Evolutionary conservation across 2,329 filamentous ascomycete genomes (phyloP), one percentile per base, ranked within the genome.

Genomic region (Aspergillus neotritici): DNA sequence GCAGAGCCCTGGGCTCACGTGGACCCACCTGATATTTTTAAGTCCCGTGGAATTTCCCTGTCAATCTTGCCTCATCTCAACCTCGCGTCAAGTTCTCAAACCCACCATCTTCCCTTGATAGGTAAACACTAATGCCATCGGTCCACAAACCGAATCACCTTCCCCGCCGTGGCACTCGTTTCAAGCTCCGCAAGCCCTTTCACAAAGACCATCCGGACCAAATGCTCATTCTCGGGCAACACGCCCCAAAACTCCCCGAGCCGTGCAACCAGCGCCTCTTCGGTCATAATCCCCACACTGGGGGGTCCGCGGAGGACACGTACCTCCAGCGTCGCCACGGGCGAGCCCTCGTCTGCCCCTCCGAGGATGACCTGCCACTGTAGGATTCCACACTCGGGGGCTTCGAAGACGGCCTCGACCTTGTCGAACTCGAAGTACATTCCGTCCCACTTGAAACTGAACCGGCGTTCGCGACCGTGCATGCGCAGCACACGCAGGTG

Each of bases 311-410:
- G 47, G 9, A 57, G 47, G 9, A 58, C 6, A 11, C 54, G 48
- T 9, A 58, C 9, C 30, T 58, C 55, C 5, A 56, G 17, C 1
- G 38, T 38, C 2, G 38, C 42, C 38, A 49, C 37, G 4, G 42
- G 41, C 3, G 47, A 48, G 13, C 34, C 44, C 3, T 44, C 38
- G 2, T 34, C 37, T 4, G 41, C 17, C 1, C 34, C 40, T 5
- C 21, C 21, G 21, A 71, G 34, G 2, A 73, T 60, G 1, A 72
- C 50, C 44, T 74, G 70, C 67, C 69, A 74, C 31, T 74, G 65
- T 0, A 74, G 40, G 2, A 73, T 41, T 0, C 62, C 62, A 4
- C 45, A 60, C 5, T 29, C 38, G 2, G 56, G 43, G 0, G 14
- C 34, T 8, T 58, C 50, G 37, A 67, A 53, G 0, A 65, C 9